phyloP scores from a whole-genome alignment of 2,329 filamentous ascomycete genomes.

The Clarireedia hainanense region DNA sequence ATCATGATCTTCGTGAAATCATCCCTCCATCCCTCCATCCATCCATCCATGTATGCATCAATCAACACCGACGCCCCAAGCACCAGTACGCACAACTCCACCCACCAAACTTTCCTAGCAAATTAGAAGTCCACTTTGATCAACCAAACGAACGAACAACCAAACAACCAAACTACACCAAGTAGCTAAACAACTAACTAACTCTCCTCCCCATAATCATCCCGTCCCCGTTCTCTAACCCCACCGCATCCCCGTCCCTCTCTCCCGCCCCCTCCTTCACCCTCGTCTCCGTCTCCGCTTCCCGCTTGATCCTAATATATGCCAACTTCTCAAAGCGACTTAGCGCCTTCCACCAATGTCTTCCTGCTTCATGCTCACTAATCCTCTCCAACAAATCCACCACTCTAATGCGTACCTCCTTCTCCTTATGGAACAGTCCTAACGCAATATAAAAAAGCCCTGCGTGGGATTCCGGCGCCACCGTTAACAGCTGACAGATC shows the following conservation, averaged over 20 bases:
- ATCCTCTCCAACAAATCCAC: constrained; percentile 77
- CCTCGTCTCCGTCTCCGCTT: constrained; percentile 45
- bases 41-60: background rate
- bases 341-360: constrained; percentile 84
- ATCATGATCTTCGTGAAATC: too few species aligned
- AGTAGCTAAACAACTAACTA: constrained; percentile 33
- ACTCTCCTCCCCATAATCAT: constrained; percentile 38
- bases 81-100: background rate
- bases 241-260: background rate
- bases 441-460: constrained; percentile 87
- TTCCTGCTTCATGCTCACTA: constrained; percentile 77
- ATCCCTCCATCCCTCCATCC: too few species aligned
- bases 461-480: constrained; percentile 77
- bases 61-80: background rate
- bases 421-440: constrained; percentile 83
- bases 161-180: background rate
- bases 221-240: constrained; percentile 14
- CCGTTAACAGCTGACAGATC: constrained; percentile 73
- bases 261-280: constrained; percentile 20
- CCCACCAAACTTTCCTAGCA: background rate
- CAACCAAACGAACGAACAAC: background rate
- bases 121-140: background rate
- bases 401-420: constrained; percentile 68
- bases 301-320: constrained; percentile 70
- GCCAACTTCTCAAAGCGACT: constrained; percentile 85